Base-by-base conservation (phyloP, 768 basidiomycete species). In the Paxillus rubicundulus region DNA sequence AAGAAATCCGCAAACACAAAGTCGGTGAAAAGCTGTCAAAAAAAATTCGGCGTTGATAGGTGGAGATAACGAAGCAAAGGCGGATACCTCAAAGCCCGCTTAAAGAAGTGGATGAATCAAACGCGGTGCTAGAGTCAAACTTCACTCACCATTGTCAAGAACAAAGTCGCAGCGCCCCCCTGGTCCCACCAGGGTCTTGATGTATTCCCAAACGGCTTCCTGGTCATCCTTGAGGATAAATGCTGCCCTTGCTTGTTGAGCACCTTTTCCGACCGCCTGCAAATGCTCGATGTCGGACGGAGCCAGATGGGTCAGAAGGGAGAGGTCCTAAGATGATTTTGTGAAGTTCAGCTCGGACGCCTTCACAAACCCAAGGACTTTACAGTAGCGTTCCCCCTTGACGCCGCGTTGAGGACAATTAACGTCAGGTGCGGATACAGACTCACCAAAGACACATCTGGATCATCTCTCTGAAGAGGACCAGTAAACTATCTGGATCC, bases 341-440 rank as follows among this genome's bases (percentile, higher is more conserved):
- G 54, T 37, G 13, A 46, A 43, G 18, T 9, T 2, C 32, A 21
- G 24, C 16, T 44, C 8, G 17, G 5, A 41, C 8, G 21, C 2
- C 7, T 13, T 14, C 42, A 41, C 20, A 24, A 12, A 16, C 17
- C 32, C n/a, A 45, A 41, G 34, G 33, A 32, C 14, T 65, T 75
- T 56, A 91, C 91, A 21, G 94, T 97, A 13, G 94, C 93, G 66
- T 98, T 98, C 41, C 95, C 95, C 93, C 92, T 95, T 32, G 0
- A 55, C 43, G 17, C 6, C n/a, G 44, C 32, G 30, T 18, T 46
- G 38, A 20, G 17, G 14, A 12, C 40, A 20, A 14, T 48, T 32
- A 45, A 21, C 6, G 10, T 41, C 9, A 17, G 24, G 24, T 39
- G 21, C 17, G 36, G 12, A 45, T 3, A 21, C 41, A 42, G 34